Evolutionary conservation across 768 basidiomycete species (phyloP), one percentile per base, ranked within the genome.

Genomic region (Trametes cinnabarina): DNA sequence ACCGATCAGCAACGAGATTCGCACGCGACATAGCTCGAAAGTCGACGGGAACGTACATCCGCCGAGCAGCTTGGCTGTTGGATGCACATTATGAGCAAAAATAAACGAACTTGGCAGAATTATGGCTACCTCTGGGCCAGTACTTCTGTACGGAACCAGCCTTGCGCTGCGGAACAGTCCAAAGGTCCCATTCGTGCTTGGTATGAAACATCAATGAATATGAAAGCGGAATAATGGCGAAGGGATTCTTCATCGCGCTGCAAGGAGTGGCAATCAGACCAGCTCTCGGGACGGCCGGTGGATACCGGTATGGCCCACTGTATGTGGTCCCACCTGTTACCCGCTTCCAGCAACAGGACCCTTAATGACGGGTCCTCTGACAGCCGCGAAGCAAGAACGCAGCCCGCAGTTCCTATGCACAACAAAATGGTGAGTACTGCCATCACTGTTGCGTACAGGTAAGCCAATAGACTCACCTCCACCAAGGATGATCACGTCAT

Each of bases 71-170:
- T 83, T 88, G 1, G 73, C 87, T 88, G 5, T 3, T 23, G 49
- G 35, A n/a, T n/a, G n/a, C n/a, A n/a, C n/a, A n/a, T n/a, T n/a
- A n/a, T n/a, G n/a, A n/a, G n/a, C n/a, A n/a, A n/a, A n/a, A n/a
- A n/a, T n/a, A n/a, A n/a, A n/a, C n/a, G n/a, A n/a, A n/a, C n/a
- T n/a, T n/a, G n/a, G n/a, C 20, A 17, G 15, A 47, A 17, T 25
- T 3, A n/a, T 22, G 2, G 35, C 9, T 35, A 86, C 87, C 88
- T 73, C 88, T 74, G 0, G 88, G 88, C 83, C 85, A 89, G 54
- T 75, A 85, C 35, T 77, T 74, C 58, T 71, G 74, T 64, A 73
- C 74, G 19, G 77, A 77, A 32, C 72, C 74, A 2, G 82, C 81
- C 58, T 78, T 70, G 5, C 63, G 57, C 63, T 88, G 87, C 0